Evolutionary conservation across 441 rosid species (phyloP), one percentile per base, ranked within the genome.

Genomic region (Populus hybrid): DNA sequence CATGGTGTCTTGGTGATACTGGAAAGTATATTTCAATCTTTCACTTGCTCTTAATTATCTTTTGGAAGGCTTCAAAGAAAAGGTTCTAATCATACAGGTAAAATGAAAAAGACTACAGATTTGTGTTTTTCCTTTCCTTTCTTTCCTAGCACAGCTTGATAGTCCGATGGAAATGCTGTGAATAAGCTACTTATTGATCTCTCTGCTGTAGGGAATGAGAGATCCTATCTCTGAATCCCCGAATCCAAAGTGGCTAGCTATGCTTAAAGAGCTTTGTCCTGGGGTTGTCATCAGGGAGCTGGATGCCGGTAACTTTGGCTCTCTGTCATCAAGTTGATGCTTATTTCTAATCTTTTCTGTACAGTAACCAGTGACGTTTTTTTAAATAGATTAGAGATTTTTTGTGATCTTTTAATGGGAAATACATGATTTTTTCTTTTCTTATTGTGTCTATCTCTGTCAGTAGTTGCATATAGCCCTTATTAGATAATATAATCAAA

Each of bases 11-110:
- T 78, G 30, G 88, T 83, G 82, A 96, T 95, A 73, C 86, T 93
- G 77, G 98, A 92, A 86, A 90, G 98, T 73, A 88, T 95, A 65
- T 91, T 85, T 92, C 82, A 80, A 92, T 78, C 98, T 92, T 77
- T 92, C 99, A 11, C 83, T 93, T 76, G 94, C 97, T 75, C 86
- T 95, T 71, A 95, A 93, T 78, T 88, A 83, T 82, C 94, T 93
- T 71, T 82, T 95, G 85, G 82, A 87, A 83, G 92, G 82, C 63
- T 81, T 88, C 3, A 71, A 84, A 79, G 92, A 81, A n/a, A 89
- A 80, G 86, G 87, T 86, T 81, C 82, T 94, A 67, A 79, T 94
- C 32, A 83, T 94, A 65, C 98, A 90, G 97, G 99, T 92, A 81
- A 23, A 28, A 28, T 24, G 24, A 12, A 72, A 76, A 72, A 64